Percentiles rank a stretch among this genome's conserved stretches.
Conservation (phyloP, 495 filamentous ascomycete species). For the Talaromyces thailandensis region DNA sequence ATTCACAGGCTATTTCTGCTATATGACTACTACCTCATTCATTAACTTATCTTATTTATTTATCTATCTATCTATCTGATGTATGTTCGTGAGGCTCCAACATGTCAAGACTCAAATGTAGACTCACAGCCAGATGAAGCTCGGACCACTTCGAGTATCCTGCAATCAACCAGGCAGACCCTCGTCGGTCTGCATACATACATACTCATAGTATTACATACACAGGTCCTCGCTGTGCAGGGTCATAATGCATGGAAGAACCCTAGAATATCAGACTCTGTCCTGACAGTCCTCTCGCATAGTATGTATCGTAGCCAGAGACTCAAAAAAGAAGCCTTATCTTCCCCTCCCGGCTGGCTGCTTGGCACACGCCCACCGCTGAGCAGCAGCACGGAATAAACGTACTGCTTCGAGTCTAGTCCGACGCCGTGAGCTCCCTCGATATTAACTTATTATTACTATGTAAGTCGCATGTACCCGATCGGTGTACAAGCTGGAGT, state of each 20-base stretch:
- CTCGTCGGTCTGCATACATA: background rate
- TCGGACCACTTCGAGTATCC: background rate
- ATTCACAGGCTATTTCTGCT: too few relatives aligned
- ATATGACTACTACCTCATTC: too few relatives aligned
- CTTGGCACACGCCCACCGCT: background rate
- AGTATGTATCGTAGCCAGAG: background rate
- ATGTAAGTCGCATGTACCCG: background rate
- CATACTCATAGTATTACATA: too few relatives aligned
- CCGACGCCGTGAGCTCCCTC: background rate
- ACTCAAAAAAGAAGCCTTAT: background rate
- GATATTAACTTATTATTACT: too few relatives aligned
- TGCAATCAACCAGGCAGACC: background rate
- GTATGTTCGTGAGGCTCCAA: too few relatives aligned
- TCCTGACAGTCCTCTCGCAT: background rate
- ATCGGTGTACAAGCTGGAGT: background rate
- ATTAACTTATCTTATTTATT: too few relatives aligned
- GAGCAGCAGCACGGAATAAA: background rate
- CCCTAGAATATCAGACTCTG: background rate
- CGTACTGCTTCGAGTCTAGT: background rate
- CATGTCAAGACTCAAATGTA: too few relatives aligned
- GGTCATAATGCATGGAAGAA: background rate
- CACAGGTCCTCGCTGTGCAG: too few relatives aligned
- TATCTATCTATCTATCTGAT: too few relatives aligned
- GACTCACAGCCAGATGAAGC: too few relatives aligned
- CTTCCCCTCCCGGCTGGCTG: background rate